Evolutionary conservation across 2,329 filamentous ascomycete genomes (phyloP), one percentile per base, ranked within the genome.

Genomic region (Claviceps paspali): DNA sequence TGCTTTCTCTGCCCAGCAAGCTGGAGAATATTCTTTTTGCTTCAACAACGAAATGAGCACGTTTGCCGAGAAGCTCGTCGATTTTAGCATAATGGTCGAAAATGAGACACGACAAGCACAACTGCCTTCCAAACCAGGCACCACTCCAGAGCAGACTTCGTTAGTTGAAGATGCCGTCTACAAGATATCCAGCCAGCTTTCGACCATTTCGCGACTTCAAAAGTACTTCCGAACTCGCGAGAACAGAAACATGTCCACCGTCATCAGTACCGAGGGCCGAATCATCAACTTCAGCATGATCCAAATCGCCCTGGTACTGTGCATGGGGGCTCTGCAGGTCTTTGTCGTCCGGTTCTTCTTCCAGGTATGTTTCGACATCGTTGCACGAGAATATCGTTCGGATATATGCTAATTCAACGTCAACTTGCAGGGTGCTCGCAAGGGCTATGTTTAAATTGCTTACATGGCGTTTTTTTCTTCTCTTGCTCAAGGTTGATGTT

Each of bases 161-260:
- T 74, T 76, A 6, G 71, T 98, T 34, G 88, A 96, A 59, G 88
- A 98, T 64, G 88, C 85, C 29, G 82, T 96, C 51, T 85, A 91
- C 68, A 95, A 94, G 67, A 72, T 98, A 42, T 94, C 86, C 10
- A 79, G 84, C 45, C 85, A 93, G 55, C 67, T 98, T 35, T 94
- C 86, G 11, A 95, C 87, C 44, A 91, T 98, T 55, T 86, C 83
- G 29, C 76, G 91, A 53, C 95, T 94, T 67, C 91, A 98, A 56
- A 98, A 98, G 60, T 98, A 98, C 68, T 98, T 98, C 77, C 82
- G 92, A 45, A 98, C 91, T 3, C 79, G 91, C 47, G 91, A 98
- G 70, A 98, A 98, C 71, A 76, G 91, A 44, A 98, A 98, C 65
- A 96, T 98, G 64, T 92, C 84, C 65, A 98, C 91, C 8, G 91